A percentile compares a stretch with the other conserved stretches of the same genome.
Conservation (phyloP, 1,284 basidiomycete genomes). For the Coniophora puteana region DNA sequence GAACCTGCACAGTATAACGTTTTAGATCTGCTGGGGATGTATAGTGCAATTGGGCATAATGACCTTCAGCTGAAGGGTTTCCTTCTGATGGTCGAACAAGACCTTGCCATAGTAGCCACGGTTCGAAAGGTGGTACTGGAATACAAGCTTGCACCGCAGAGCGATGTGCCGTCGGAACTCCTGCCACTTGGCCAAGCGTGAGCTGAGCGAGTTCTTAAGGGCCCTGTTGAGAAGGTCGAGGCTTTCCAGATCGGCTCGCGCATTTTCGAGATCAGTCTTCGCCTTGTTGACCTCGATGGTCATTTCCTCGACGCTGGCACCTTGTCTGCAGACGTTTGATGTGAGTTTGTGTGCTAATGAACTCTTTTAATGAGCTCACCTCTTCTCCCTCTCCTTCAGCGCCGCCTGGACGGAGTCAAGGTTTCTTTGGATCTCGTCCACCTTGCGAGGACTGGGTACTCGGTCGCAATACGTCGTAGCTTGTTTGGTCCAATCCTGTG, state of each 20-base stretch:
- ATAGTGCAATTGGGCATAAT: conserved; percentile 10
- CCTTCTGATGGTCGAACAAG: conserved; percentile 76
- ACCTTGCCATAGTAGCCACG: conserved; percentile 87
- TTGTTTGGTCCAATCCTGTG: conserved; percentile 59
- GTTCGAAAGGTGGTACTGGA: conserved; percentile 77
- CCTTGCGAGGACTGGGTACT: conserved; percentile 53
- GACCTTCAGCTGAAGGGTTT: conserved; percentile 70
- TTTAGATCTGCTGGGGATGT: conserved; percentile 1
- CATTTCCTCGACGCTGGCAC: conserved; percentile 77
- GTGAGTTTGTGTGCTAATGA: neutral
- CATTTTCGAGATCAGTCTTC: conserved; percentile 50
- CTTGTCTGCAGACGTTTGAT: conserved; percentile 48
- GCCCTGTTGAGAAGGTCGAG: conserved; percentile 65
- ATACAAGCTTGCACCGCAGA: conserved; percentile 80
- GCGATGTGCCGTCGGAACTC: conserved; percentile 86
- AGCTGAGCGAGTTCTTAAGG: conserved; percentile 58
- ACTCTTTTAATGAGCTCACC: conserved; percentile 34
- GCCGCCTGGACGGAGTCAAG: conserved; percentile 64
- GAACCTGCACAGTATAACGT: conserved; percentile 45
- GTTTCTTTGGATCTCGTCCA: conserved; percentile 54
- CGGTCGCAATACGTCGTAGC: conserved; percentile 64
- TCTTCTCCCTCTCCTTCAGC: conserved; percentile 66
- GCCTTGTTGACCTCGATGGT: conserved; percentile 64
- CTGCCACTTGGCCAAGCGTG: conserved; percentile 77
- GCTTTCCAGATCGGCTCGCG: conserved; percentile 57